Conservation (phyloP, 2,329 filamentous ascomycete species). For the Periconia digitata region DNA sequence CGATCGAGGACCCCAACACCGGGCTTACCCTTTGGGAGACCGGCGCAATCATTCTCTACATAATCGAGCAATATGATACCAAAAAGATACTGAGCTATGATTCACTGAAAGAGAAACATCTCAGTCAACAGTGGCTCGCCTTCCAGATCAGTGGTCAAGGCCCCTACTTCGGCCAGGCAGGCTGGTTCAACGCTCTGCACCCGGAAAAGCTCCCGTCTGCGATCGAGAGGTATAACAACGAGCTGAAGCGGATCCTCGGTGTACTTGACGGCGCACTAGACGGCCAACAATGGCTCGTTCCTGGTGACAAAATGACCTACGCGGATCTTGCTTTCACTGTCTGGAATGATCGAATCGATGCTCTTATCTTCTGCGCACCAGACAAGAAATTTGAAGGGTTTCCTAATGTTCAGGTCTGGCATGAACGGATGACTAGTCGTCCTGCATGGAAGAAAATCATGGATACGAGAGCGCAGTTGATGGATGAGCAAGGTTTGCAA, state of each 20-base stretch:
- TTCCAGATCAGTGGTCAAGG: constrained; percentile 41
- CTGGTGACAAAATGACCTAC: constrained; percentile 48
- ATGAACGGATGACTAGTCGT: constrained; percentile 31
- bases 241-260: constrained; percentile 48
- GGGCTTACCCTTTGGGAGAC: constrained; percentile 44
- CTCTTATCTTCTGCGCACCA: constrained; percentile 13
- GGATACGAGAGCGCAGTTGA: constrained; percentile 32
- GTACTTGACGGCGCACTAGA: constrained; percentile 44
- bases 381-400: constrained; percentile 18
- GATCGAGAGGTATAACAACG: constrained; percentile 48
- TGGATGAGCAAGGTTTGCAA: constrained; percentile 42
- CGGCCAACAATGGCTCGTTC: constrained; percentile 43
- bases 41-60: constrained; percentile 45
- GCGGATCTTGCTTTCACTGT: constrained; percentile 47
- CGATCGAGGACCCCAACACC: constrained; percentile 48
- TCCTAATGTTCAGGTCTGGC: constrained; percentile 35
- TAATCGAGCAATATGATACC: constrained; percentile 41
- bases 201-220: constrained; percentile 47
- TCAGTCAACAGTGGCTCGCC: constrained; percentile 30
- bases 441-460: constrained; percentile 35
- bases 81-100: constrained; percentile 26
- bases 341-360: constrained; percentile 35
- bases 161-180: constrained; percentile 50
- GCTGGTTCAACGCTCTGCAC: constrained; percentile 38
- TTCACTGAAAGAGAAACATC: constrained; percentile 23